Conservation (phyloP, 2,329 filamentous ascomycete genomes). For the Fusarium continuum region DNA sequence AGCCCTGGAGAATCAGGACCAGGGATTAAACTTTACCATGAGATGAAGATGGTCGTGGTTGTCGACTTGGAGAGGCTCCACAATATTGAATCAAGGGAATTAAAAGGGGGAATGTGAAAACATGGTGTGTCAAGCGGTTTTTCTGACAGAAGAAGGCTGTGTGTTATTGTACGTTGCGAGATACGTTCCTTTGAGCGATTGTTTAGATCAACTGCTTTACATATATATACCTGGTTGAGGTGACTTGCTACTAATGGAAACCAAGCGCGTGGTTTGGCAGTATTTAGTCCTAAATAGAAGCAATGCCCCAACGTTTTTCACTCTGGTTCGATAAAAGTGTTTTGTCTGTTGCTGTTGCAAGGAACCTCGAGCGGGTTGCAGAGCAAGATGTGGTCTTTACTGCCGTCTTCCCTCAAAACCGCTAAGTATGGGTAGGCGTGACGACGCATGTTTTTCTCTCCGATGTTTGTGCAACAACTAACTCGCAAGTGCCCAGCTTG, state of each 20-base stretch:
- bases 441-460: background rate
- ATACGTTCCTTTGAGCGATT: background rate
- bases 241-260: background rate
- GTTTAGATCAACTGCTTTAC: background rate
- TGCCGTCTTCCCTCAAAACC: background rate
- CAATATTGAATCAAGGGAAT: background rate
- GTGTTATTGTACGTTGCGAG: background rate
- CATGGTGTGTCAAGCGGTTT: background rate
- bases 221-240: background rate
- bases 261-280: background rate
- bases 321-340: too few species aligned
- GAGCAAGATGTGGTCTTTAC: background rate
- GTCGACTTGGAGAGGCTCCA: background rate
- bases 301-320: background rate
- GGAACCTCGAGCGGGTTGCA: background rate
- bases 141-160: background rate
- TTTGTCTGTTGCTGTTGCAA: too few species aligned
- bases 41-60: background rate
- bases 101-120: background rate
- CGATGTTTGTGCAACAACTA: background rate
- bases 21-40: slow-evolving; percentile 3
- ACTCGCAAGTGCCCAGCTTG: background rate
- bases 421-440: too few species aligned
- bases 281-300: too few species aligned
- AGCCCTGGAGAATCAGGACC: background rate